Base-by-base conservation (phyloP, 129 eudicot genomes). In the Daucus carota region DNA sequence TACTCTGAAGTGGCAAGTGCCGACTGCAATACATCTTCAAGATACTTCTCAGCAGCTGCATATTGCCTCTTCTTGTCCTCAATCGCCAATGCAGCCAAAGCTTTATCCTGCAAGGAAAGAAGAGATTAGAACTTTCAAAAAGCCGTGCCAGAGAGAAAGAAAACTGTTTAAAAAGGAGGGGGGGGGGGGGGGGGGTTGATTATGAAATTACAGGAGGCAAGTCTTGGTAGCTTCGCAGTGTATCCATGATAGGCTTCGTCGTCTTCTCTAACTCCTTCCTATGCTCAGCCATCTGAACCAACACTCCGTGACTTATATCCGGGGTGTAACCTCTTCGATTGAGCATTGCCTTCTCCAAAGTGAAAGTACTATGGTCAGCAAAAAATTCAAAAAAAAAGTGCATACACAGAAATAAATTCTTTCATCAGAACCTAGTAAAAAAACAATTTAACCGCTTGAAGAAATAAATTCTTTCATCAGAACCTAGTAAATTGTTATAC, bases 211-310 rank as follows among this genome's bases (percentile, higher is more conserved):
- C 99, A 29, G 99, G 99, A 47, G 99, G 99, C 84, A 95, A 80
- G 81, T 95, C 97, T 80, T 91, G 99, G 86, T 95, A 95, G 84
- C 99, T 91, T 86, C 97, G 88, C 87, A 95, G 81, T 46, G 99
- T 95, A 73, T 95, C 99, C 34, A 91, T 89, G 50, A 95, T 89
- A 6, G 99, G 99, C 79, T 89, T 91, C 45, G 99, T 95, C 80
- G 89, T 92, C 89, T 89, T 95, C 80, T 95, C 99, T 75, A 91
- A 73, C 40, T 91, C 99, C 88, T 95, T 95, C 80, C 85, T 83
- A 79, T 95, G 99, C 84, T 95, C 97, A 6, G 96, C 97, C 97
- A 91, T 91, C 87, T 95, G 94, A 81, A 95, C 99, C 88, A 95
- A 77, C 82, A 91, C 90, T 9, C 97, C 97, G 73, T 91, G 99